phyloP scores from a whole-genome alignment of 768 basidiomycete genomes.

The Kondoa malvinella region DNA sequence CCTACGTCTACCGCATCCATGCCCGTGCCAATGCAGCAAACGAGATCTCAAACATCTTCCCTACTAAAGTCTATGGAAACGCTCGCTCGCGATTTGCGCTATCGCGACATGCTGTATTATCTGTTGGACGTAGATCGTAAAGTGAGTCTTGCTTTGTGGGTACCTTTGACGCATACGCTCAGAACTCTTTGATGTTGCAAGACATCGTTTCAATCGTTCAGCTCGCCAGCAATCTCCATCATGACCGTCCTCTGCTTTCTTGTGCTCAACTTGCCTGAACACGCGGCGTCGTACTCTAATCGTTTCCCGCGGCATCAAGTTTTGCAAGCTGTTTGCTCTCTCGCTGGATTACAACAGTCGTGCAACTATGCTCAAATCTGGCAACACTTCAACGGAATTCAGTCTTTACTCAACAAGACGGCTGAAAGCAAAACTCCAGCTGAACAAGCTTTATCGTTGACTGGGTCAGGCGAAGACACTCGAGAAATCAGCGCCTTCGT shows the following conservation, averaged over 20 bases:
- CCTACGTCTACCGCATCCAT: no score
- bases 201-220: no score
- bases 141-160: no score
- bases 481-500: neutral
- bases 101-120: no score
- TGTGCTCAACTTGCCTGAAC: neutral
- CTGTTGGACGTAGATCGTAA: no score
- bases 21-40: no score
- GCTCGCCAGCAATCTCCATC: neutral
- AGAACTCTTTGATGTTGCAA: no score
- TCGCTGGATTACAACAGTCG: neutral
- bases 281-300: neutral
- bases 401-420: neutral
- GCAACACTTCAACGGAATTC: neutral
- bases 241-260: neutral
- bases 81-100: no score
- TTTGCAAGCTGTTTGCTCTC: neutral
- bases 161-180: no score
- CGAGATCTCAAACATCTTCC: no score
- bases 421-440: neutral
- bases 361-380: neutral
- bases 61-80: no score
- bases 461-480: neutral
- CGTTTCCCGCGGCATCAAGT: neutral
- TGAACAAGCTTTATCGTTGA: neutral